Evolutionary conservation across 139 green algal genomes (phyloP).

Genomic region (Chlorella sp.): DNA sequence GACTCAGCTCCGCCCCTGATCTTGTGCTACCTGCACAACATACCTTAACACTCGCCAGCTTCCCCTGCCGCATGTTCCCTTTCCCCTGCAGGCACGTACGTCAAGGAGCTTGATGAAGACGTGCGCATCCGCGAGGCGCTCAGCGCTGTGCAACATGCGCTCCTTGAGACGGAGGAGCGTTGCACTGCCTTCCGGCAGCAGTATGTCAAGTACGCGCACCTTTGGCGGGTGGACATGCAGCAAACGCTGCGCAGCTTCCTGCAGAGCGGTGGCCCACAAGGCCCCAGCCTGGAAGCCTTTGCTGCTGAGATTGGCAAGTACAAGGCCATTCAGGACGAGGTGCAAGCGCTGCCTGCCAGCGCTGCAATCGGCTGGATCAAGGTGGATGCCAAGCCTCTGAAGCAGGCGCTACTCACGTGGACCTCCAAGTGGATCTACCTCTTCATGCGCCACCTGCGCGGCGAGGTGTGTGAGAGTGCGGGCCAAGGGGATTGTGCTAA

Average conservation of each 20-base stretch:
- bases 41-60: neutral
- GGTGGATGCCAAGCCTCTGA: conserved; percentile 87
- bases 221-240: conserved; percentile 85
- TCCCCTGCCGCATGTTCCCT: neutral
- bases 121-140: conserved; percentile 78
- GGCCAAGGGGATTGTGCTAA: neutral
- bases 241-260: conserved; percentile 52
- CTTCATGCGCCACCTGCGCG: conserved; percentile 86
- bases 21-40: neutral
- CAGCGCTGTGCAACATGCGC: conserved; percentile 62
- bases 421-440: conserved; percentile 87
- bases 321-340: conserved; percentile 14
- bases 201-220: conserved; percentile 79
- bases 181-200: conserved; percentile 82
- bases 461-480: conserved; percentile 27
- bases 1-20: neutral
- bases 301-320: conserved; percentile 3
- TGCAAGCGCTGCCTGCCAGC: conserved; percentile 9
- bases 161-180: conserved; percentile 72
- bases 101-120: conserved; percentile 91
- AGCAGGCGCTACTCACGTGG: conserved; percentile 69
- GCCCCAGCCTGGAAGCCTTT: neutral
- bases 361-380: conserved; percentile 79
- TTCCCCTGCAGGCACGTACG: conserved; percentile 74
- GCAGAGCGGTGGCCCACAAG: too few species aligned